These are phyloP conservation scores for Perilla frutescens DNA, from an alignment of 257 asterid species.

Conservation along the genomic window DNA sequence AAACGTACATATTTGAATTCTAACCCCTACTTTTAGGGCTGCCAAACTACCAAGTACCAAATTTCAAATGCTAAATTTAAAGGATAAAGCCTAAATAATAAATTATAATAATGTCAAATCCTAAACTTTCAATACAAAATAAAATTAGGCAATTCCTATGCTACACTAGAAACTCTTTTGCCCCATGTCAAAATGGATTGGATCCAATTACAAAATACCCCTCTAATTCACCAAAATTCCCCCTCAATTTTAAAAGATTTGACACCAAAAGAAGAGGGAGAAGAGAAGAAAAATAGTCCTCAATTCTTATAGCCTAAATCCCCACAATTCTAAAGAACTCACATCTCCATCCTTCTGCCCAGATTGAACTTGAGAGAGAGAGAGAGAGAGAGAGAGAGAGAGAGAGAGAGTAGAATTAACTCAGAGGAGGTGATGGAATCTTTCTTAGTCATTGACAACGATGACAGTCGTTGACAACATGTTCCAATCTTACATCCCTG, in stretches of 20 bases:
- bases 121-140: background rate
- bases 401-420: background rate
- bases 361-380: background rate
- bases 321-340: background rate
- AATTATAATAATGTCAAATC: background rate
- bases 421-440: background rate
- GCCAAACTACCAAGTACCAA: conserved; percentile 18
- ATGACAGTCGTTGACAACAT: background rate
- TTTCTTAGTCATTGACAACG: background rate
- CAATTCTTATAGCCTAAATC: background rate
- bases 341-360: background rate
- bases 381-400: background rate
- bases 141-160: background rate
- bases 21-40: background rate
- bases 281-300: background rate
- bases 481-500: background rate
- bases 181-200: background rate
- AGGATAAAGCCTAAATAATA: background rate
- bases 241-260: background rate
- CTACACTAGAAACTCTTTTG: background rate
- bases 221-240: background rate
- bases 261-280: background rate
- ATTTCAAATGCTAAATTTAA: conserved; percentile 5
- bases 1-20: too few species aligned
- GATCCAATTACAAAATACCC: background rate